Percentiles rank a stretch among this genome's conserved stretches.
These are phyloP conservation scores for Alloteropsis angusta DNA, from an alignment of 202 grass and related monocot genomes.

Conservation along the genomic window DNA sequence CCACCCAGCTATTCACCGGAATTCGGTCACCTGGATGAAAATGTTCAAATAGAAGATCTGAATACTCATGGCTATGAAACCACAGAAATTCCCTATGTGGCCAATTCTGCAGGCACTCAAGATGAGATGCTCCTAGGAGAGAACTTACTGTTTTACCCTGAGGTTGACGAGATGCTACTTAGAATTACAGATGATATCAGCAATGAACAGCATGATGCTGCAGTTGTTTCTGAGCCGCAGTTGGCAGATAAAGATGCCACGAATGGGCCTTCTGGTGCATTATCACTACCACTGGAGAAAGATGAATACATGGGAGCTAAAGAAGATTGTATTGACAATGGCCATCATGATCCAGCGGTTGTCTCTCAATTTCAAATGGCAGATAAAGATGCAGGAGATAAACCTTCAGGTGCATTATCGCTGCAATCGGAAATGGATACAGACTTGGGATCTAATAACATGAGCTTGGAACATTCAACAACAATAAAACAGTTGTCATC, in stretches of 20 bases:
- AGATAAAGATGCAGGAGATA: conserved; percentile 5
- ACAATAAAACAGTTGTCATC: conserved; percentile 17
- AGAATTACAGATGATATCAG: conserved; percentile 4
- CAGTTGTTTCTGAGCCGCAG: conserved; percentile 18
- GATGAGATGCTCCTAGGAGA: conserved; percentile 24
- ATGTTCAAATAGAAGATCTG: conserved; percentile 13
- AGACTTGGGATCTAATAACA: conserved; percentile 15
- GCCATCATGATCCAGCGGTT: neutral
- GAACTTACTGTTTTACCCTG: neutral
- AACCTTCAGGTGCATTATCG: conserved; percentile 1
- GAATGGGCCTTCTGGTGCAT: conserved; percentile 19
- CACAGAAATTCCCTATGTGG: neutral
- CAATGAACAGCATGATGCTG: conserved; percentile 12
- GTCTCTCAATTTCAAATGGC: neutral
- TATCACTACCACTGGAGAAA: conserved; percentile 22
- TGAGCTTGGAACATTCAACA: conserved; percentile 7
- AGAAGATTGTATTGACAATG: conserved; percentile 1
- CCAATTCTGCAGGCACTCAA: conserved; percentile 2
- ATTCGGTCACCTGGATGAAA: conserved; percentile 9
- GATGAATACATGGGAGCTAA: neutral
- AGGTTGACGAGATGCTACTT: conserved; percentile 24
- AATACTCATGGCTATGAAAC: conserved; percentile 20
- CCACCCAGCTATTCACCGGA: conserved; percentile 10
- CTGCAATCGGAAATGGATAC: conserved; percentile 10
- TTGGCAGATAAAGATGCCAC: neutral